A percentile compares a stretch with the other conserved stretches of the same genome.
Conservation (phyloP, 148 eudicot genomes). For the Rhododendron henanense region DNA sequence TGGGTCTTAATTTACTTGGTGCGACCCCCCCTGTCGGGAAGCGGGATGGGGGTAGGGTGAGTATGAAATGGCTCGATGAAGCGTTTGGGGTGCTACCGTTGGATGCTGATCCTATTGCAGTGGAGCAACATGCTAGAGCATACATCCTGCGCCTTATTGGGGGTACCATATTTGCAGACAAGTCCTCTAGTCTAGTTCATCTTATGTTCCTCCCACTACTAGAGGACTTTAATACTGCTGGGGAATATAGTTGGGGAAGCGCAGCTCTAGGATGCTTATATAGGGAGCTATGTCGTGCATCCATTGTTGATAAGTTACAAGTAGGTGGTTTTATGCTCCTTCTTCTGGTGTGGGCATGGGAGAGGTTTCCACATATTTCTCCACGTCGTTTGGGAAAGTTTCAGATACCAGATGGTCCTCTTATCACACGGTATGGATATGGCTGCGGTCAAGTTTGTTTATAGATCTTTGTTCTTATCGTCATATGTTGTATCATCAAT, state of each 20-base stretch:
- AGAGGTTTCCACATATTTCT: background rate
- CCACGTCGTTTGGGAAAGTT: background rate
- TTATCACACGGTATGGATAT: background rate
- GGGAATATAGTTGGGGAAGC: background rate
- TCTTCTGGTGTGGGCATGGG: background rate
- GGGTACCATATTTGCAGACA: background rate
- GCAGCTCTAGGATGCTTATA: background rate
- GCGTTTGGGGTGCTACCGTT: background rate
- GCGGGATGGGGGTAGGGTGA: background rate
- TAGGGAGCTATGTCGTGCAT: background rate
- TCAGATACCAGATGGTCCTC: background rate
- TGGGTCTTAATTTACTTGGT: too few species aligned
- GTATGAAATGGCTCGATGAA: background rate
- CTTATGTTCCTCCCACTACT: background rate
- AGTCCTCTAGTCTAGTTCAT: background rate
- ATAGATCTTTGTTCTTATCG: background rate
- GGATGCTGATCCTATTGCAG: background rate
- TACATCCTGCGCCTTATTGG: background rate
- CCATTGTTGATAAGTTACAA: background rate
- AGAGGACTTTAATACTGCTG: background rate
- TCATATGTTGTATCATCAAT: background rate
- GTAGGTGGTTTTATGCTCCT: background rate
- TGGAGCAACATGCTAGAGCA: background rate
- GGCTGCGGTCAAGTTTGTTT: background rate
- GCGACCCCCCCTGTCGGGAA: too few species aligned